phyloP scores from a whole-genome alignment of 2,329 filamentous ascomycete species.

The Davidsoniella australis region DNA sequence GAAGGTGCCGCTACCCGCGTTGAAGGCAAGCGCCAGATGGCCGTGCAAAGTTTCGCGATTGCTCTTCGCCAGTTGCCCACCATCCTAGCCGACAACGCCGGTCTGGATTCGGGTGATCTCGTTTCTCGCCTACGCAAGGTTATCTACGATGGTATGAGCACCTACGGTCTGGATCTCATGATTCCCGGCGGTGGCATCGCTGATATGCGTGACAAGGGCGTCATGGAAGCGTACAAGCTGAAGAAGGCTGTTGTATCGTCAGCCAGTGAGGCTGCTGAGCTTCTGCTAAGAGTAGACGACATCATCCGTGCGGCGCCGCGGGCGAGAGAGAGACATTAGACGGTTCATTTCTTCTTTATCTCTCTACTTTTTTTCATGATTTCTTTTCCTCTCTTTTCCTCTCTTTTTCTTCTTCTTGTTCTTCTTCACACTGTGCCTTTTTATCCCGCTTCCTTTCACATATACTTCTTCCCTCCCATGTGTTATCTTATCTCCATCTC shows the following conservation, averaged over 20 bases:
- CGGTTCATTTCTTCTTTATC: background rate
- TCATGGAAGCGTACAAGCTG: conserved; percentile 96
- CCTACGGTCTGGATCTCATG: conserved; percentile 75
- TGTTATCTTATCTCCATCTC: no score
- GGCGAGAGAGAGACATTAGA: conserved; percentile 55
- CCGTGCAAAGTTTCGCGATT: conserved; percentile 74
- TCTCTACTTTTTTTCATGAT: conserved; percentile 1
- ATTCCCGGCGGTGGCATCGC: conserved; percentile 81
- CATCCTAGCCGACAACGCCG: conserved; percentile 92
- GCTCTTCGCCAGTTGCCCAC: conserved; percentile 88
- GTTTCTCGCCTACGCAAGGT: conserved; percentile 82
- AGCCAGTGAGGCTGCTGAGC: conserved; percentile 89
- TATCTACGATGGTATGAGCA: conserved; percentile 87
- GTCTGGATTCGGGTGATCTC: conserved; percentile 85
- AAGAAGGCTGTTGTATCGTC: conserved; percentile 96
- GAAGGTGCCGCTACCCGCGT: conserved; percentile 85
- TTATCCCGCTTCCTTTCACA: background rate
- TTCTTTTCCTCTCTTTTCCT: conserved; percentile 3
- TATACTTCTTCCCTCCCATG: background rate
- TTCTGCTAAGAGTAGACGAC: conserved; percentile 87
- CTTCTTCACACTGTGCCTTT: background rate
- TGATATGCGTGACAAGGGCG: conserved; percentile 89
- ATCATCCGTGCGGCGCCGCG: conserved; percentile 90
- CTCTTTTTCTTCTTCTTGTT: background rate
- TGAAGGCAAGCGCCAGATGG: conserved; percentile 90